Evolutionary conservation across 495 filamentous ascomycete genomes (phyloP).

Genomic region (Chaetomium cochliodes): DNA sequence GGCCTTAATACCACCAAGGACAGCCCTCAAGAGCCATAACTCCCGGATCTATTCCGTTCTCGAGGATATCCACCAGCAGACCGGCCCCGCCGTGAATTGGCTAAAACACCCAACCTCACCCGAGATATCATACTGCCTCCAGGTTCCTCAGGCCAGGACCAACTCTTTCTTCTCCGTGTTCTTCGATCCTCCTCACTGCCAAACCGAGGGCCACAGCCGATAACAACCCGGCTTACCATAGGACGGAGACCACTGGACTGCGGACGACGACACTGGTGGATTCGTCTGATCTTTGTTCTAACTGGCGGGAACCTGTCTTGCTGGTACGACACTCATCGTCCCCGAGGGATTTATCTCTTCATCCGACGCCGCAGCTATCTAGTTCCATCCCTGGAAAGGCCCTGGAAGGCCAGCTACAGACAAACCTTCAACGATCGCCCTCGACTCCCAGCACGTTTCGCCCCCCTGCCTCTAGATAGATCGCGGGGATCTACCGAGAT

Average conservation of each 20-base stretch:
- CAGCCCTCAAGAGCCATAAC: conserved; percentile 45
- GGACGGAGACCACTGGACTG: conserved; percentile 24
- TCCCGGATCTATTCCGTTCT: conserved; percentile 43
- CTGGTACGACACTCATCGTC: conserved; percentile 30
- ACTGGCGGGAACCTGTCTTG: conserved; percentile 30
- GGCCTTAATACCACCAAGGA: conserved; percentile 47
- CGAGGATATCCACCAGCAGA: conserved; percentile 31
- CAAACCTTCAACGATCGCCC: background rate
- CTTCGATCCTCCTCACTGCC: conserved; percentile 9
- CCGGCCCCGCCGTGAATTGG: conserved; percentile 39
- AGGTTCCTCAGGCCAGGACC: conserved; percentile 24
- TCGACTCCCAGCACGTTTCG: background rate
- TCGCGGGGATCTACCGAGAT: conserved; percentile 30
- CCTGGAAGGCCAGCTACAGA: background rate
- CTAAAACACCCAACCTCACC: conserved; percentile 32
- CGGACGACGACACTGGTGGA: conserved; percentile 17
- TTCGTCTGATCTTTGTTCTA: conserved; percentile 38
- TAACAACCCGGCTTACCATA: conserved; percentile 17
- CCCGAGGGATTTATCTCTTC: conserved; percentile 24
- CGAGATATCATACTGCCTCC: conserved; percentile 36
- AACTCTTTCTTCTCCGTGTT: conserved; percentile 18
- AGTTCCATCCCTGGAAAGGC: conserved; percentile 33
- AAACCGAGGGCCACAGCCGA: conserved; percentile 20
- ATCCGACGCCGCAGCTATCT: conserved; percentile 19
- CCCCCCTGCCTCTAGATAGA: conserved; percentile 7